phyloP scores from a whole-genome alignment of 257 asterid genomes.

The Solanum corneliomulleri region DNA sequence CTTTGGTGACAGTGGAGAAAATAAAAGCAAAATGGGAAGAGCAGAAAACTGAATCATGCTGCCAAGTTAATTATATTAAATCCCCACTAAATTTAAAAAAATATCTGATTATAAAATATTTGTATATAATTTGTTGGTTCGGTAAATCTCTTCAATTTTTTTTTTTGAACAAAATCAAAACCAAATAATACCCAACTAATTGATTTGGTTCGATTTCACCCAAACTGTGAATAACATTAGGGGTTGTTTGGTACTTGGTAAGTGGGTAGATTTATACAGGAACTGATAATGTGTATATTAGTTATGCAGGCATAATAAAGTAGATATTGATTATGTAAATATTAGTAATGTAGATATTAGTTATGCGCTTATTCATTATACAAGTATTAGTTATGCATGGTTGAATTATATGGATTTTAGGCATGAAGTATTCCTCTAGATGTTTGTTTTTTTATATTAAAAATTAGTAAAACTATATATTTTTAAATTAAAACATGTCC shows the following conservation, averaged over 20 bases:
- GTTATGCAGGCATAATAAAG: too few species aligned
- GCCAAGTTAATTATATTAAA: background rate
- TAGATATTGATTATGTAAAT: accelerated
- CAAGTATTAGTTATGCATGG: too few species aligned
- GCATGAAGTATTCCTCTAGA: background rate
- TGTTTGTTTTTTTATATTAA: too few species aligned
- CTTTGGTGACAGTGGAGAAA: background rate
- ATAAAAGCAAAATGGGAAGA: background rate
- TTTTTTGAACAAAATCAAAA: too few species aligned
- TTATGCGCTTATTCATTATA: too few species aligned
- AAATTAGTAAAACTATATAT: background rate
- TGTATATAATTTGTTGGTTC: too few species aligned
- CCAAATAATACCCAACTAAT: too few species aligned
- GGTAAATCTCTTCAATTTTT: background rate
- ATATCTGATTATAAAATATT: too few species aligned
- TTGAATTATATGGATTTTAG: background rate
- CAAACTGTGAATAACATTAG: background rate
- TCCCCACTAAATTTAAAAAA: background rate
- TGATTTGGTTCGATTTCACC: background rate
- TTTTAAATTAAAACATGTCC: background rate
- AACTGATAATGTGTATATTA: too few species aligned
- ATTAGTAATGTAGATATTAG: too few species aligned
- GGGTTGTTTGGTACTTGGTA: too few species aligned
- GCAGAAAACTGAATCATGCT: background rate
- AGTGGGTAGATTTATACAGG: too few species aligned